phyloP scores from a whole-genome alignment of 306 rosid species.

The Castanea mollissima region DNA sequence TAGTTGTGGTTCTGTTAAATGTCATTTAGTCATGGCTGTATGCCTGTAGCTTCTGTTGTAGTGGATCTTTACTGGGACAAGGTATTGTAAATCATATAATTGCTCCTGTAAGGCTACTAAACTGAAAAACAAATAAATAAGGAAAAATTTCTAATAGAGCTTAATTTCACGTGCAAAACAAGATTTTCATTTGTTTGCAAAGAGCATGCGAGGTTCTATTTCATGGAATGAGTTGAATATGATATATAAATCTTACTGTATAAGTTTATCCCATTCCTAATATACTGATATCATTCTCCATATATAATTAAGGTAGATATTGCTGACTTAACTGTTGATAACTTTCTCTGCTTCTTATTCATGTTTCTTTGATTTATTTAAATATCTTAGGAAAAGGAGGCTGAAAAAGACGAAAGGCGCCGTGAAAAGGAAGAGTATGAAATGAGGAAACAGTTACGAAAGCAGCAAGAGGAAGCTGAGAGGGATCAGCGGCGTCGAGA shows the following conservation, averaged over 20 bases:
- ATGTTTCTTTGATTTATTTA: background rate
- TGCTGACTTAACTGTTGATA: constrained; percentile 9
- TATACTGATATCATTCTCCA: background rate
- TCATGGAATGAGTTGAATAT: background rate
- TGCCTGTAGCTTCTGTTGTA: background rate
- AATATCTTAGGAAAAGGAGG: constrained; percentile 60
- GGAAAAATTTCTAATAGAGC: background rate
- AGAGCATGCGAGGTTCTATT: background rate
- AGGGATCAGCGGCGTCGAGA: constrained; percentile 68
- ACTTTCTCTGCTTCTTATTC: background rate
- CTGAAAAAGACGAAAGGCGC: constrained; percentile 50
- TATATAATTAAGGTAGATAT: background rate
- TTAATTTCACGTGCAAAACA: background rate
- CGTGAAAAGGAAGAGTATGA: constrained; percentile 48
- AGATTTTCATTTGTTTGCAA: background rate
- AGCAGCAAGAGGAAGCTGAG: constrained; percentile 75
- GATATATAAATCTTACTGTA: background rate
- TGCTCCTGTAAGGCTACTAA: background rate
- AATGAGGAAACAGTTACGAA: constrained; percentile 55
- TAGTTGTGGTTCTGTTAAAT: background rate
- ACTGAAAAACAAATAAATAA: background rate
- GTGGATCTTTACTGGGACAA: background rate
- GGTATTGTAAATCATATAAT: background rate
- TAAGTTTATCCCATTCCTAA: background rate
- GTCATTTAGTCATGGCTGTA: constrained; percentile 1